Evolutionary conservation across 2,329 filamentous ascomycete genomes (phyloP), one percentile per base, ranked within the genome.

Genomic region (Akanthomyces dipterigenus): DNA sequence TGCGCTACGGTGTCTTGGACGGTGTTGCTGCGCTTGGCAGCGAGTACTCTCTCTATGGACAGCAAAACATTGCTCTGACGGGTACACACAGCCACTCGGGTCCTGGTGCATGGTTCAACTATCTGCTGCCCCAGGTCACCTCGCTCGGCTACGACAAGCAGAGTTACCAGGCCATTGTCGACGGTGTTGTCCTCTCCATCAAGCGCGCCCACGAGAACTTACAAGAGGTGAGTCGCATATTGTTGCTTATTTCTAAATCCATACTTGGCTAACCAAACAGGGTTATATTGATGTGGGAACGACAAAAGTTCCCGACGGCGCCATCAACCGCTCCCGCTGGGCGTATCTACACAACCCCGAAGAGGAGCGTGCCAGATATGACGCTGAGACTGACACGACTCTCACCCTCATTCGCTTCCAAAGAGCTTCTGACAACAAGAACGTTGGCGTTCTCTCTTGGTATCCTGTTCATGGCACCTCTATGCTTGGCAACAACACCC

Each of bases 21-120:
- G 89, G 85, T 1, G 78, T 98, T 9, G 77, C 80, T 43, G 79
- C 77, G 0, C 76, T 96, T 8, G 93, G 93, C 0, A 73, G 79
- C 18, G 87, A 88, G 3, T 96, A 93, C 71, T 78, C 83, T 1
- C 76, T 88, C 31, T 98, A 97, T 73, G 84, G 82, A 51, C 83
- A 89, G 68, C 82, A 89, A 67, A 98, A 96, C 70, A 77, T 97
- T 40, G 93, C 93, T 38, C 83, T 98, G 24, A 96, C 91, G 0
- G 93, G 93, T 59, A 98, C 93, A 0, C 93, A 98, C 73, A 95
- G 90, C 28, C 93, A 98, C 75, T 88, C 92, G 26, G 93, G 93
- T 0, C 93, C 93, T 0, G 93, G 90, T 2, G 93, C 89, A 6
- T 98, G 92, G 91, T 80, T 96, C 71, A 98, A 98, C 75, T 98